Base-by-base conservation (phyloP, 2,329 filamentous ascomycete genomes). In the Colletotrichum sp. region DNA sequence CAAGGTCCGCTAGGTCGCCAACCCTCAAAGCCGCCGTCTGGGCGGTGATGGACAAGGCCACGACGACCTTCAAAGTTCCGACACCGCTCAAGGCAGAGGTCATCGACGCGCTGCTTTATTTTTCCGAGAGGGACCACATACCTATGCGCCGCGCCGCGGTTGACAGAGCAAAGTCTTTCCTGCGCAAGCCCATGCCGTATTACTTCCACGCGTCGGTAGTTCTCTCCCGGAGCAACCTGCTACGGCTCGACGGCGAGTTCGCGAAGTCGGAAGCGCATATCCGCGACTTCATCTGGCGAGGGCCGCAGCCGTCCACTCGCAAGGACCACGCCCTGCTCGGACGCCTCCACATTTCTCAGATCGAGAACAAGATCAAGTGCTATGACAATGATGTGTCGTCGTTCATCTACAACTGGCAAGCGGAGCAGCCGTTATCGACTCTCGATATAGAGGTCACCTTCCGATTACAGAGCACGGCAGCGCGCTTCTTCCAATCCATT, bases 381-480 rank as follows among this genome's bases (percentile, higher is more conserved):
- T 83, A 83, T 56, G 82, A 84, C 8, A 74, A 73, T 0, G 82
- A 82, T 13, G 79, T 84, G 4, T 77, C 81, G 0, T 77, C 79
- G 0, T 78, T 74, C 18, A 84, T 84, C 18, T 84, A 84, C 52
- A 75, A 74, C 4, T 84, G 83, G 83, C 75, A 80, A 3, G 82
- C 80, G 0, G 74, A 79, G 0, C 79, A 80, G 15, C 83, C 83
- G 0, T 71, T 83, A 3, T 84, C 83, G 0, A 79, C 78, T 0
- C 77, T 84, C 8, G 83, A 84, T 8, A 80, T 81, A 12, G 83
- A 84, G 60, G 83, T 84, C 1, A 84, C 82, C 0, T 79, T 81
- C 2, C 70, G 83, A 1, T 80, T 84, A 2, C 83, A 84, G 43
- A 82, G 82, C 12, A 79, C 80, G 0, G 79, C 81, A 1, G 81